Base-by-base conservation (phyloP, 495 filamentous ascomycete species). In the Trichoderma parareesei region DNA sequence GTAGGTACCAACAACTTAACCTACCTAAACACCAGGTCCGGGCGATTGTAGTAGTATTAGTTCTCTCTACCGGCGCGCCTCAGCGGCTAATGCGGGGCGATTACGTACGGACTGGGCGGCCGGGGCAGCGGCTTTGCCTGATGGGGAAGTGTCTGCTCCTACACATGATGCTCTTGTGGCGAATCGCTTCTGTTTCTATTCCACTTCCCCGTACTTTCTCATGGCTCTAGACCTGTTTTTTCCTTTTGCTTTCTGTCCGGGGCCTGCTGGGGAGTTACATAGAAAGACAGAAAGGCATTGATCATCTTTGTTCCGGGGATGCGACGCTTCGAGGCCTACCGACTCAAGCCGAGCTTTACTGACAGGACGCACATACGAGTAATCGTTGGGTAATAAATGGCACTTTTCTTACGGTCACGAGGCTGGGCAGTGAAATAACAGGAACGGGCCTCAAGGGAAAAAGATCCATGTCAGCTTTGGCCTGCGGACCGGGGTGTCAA, bases 101-200 rank as follows among this genome's bases (percentile, higher is more conserved):
- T 57, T 57, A 57, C 53, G 53, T 57, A 57, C 53, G 53, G 53
- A 57, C 10, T 57, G 53, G 46, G 27, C 53, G 33, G 11, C 4
- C 11, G 27, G 7, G 53, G 33, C 11, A 2, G 53, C 18, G 13
- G 53, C 53, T 57, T 57, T 57, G 20, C 53, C 53, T 57, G 37
- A 57, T 14, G 3, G 53, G 53, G 53, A 9, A 57, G 18, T 57
- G 35, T 57, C 35, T 57, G 33, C 6, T 9, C 4, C 37, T 14
- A 27, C 27, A 10, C 18, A 35, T 35, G 53, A 57, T 57, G 53
- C 53, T 57, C 20, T 35, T 33, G 53, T 57, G 53, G 53, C 53
- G 27, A 57, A 35, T 37, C 9, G 27, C 3, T 37, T 57, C 37
- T 57, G 35, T 10, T 37, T 3, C 27, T 13, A 14, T 48, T 48